A percentile compares a stretch with the other conserved stretches of the same genome.
These are phyloP conservation scores for Aquilaria agallochum DNA, from an alignment of 441 rosid species.

Conservation along the genomic window DNA sequence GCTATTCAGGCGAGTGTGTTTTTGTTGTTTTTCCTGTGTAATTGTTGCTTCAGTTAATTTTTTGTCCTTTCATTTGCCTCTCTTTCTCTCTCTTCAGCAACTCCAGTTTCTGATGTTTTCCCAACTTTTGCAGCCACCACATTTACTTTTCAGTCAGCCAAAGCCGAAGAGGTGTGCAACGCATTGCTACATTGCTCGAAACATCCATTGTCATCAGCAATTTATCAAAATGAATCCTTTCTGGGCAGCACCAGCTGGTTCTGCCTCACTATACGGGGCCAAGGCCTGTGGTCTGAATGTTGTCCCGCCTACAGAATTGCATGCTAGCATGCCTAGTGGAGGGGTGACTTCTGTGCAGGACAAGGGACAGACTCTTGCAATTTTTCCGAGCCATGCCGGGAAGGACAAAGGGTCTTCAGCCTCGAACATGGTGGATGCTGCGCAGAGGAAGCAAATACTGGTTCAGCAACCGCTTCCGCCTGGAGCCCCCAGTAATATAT, in stretches of 20 bases:
- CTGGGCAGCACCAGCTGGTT: conserved; percentile 86
- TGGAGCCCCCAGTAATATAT: conserved; percentile 65
- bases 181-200: conserved; percentile 89
- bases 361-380: conserved; percentile 46
- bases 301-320: conserved; percentile 68
- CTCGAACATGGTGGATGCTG: conserved; percentile 44
- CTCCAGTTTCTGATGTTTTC: not conserved
- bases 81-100: not conserved
- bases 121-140: conserved; percentile 55
- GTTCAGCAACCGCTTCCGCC: conserved; percentile 86
- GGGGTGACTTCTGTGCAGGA: conserved; percentile 45
- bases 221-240: conserved; percentile 75
- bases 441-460: conserved; percentile 81
- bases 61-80: not conserved
- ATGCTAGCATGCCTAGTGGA: conserved; percentile 44
- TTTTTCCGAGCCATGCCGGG: conserved; percentile 40
- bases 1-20: conserved; percentile 59
- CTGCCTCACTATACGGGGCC: conserved; percentile 77
- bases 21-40: not conserved
- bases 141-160: conserved; percentile 67
- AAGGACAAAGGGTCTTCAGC: conserved; percentile 54
- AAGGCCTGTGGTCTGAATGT: conserved; percentile 77
- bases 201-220: conserved; percentile 70
- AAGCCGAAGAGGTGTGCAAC: conserved; percentile 93
- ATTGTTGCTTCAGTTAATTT: not conserved